A percentile compares a stretch with the other conserved stretches of the same genome.
phyloP scores from a whole-genome alignment of 1,139 yeast species.

The Oligophagozyma castellii region DNA sequence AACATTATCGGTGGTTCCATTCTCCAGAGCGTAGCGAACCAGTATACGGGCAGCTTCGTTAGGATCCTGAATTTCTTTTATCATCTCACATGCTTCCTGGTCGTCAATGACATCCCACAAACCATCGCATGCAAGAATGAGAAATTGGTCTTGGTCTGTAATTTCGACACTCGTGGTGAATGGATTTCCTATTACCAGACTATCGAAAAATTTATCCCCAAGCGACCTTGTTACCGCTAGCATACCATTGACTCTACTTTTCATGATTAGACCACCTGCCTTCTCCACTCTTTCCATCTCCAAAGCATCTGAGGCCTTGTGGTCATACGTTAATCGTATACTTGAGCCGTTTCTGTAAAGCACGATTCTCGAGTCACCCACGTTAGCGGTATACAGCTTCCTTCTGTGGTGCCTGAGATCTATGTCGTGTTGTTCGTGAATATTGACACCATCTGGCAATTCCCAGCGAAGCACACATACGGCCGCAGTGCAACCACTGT shows the following conservation, averaged over 20 bases:
- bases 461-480: slow-evolving; percentile 91
- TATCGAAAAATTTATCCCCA: slow-evolving; percentile 92
- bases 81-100: slow-evolving; percentile 62
- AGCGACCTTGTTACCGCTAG: slow-evolving; percentile 87
- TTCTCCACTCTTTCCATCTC: slow-evolving; percentile 66
- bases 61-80: slow-evolving; percentile 43
- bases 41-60: slow-evolving; percentile 54
- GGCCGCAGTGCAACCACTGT: slow-evolving; percentile 90
- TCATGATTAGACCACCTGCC: slow-evolving; percentile 78
- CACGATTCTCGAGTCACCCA: slow-evolving; percentile 84
- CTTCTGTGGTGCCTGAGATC: slow-evolving; percentile 36
- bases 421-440: slow-evolving; percentile 5
- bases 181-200: slow-evolving; percentile 79
- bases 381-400: slow-evolving; percentile 86
- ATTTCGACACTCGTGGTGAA: slow-evolving; percentile 83
- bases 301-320: slow-evolving; percentile 72
- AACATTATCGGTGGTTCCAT: slow-evolving; percentile 79
- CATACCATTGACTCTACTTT: slow-evolving; percentile 89
- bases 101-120: slow-evolving; percentile 88
- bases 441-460: slow-evolving; percentile 27
- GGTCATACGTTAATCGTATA: slow-evolving; percentile 77
- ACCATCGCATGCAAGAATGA: slow-evolving; percentile 90
- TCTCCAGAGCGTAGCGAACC: slow-evolving; percentile 65
- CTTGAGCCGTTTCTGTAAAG: slow-evolving; percentile 63
- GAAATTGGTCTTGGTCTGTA: slow-evolving; percentile 46